Conservation (phyloP, 78 protist species). For the Salpingoeca rosetta region DNA sequence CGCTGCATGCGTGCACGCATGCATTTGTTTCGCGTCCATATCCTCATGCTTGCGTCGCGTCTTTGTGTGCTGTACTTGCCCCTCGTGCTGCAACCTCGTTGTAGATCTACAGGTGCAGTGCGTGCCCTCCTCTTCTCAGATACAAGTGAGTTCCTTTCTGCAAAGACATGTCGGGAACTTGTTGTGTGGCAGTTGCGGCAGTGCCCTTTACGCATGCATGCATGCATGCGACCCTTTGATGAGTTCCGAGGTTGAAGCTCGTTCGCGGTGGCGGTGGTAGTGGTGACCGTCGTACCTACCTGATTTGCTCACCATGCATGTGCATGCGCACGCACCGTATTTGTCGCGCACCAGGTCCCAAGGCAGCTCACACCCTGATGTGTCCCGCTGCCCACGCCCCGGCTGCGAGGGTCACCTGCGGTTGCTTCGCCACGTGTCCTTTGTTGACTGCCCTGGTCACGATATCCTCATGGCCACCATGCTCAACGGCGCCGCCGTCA, state of each 20-base stretch:
- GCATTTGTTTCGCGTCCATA: not conserved
- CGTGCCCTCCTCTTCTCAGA: not conserved
- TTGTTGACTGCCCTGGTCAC: constrained; percentile 94
- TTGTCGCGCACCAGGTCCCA: not conserved
- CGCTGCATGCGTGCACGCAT: too few relatives aligned
- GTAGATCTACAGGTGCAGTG: not conserved
- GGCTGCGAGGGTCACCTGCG: constrained; percentile 54
- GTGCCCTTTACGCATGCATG: too few relatives aligned
- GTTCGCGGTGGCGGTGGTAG: not conserved
- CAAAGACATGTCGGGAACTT: too few relatives aligned
- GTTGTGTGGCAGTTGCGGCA: too few relatives aligned
- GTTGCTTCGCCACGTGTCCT: constrained; percentile 73
- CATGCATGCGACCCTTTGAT: not conserved
- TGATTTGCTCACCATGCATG: not conserved
- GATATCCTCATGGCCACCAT: constrained; percentile 99
- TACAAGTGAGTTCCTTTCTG: not conserved
- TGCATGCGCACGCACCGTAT: constrained; percentile 42
- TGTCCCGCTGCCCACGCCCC: constrained; percentile 78
- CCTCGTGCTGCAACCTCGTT: not conserved
- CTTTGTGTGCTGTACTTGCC: not conserved
- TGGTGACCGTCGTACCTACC: not conserved
- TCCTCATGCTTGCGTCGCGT: not conserved
- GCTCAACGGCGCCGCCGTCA: constrained; percentile 99
- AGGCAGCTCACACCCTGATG: not conserved
- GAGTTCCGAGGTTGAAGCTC: not conserved